phyloP scores from a whole-genome alignment of 73 alveolate species.

The Tetrahymena malaccensis region DNA sequence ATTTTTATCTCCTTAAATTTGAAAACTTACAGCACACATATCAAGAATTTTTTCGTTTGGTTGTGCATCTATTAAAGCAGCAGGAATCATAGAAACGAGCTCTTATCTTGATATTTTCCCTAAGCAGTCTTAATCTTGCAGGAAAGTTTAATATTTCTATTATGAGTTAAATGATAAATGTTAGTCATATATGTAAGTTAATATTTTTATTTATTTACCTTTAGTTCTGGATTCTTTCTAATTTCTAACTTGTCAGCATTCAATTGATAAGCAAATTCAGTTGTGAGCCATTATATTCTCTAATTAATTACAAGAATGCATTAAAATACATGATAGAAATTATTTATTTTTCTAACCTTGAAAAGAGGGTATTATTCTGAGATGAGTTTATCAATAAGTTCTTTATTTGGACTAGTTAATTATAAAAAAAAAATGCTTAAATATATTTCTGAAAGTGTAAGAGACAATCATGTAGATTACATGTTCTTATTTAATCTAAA shows the following conservation, averaged over 20 bases:
- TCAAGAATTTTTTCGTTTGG: slow-evolving; percentile 63
- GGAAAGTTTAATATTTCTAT: background rate
- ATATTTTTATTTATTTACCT: too few relatives aligned
- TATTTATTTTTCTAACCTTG: background rate
- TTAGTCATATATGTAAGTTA: too few relatives aligned
- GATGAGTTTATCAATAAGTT: background rate
- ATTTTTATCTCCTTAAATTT: background rate
- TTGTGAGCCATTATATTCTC: background rate
- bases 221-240: background rate
- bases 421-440: background rate
- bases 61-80: slow-evolving; percentile 77
- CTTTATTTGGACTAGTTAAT: background rate
- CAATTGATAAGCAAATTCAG: background rate
- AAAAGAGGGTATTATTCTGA: background rate
- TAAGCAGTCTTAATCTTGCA: background rate
- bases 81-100: slow-evolving; percentile 96
- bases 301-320: background rate
- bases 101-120: slow-evolving; percentile 94
- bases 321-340: background rate
- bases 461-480: background rate
- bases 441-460: too few relatives aligned
- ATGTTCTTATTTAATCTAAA: background rate
- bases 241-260: background rate
- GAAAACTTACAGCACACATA: slow-evolving; percentile 81
- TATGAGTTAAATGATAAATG: too few relatives aligned